phyloP scores from a whole-genome alignment of 1,284 basidiomycete species.

The Ceratobasidium sp. region DNA sequence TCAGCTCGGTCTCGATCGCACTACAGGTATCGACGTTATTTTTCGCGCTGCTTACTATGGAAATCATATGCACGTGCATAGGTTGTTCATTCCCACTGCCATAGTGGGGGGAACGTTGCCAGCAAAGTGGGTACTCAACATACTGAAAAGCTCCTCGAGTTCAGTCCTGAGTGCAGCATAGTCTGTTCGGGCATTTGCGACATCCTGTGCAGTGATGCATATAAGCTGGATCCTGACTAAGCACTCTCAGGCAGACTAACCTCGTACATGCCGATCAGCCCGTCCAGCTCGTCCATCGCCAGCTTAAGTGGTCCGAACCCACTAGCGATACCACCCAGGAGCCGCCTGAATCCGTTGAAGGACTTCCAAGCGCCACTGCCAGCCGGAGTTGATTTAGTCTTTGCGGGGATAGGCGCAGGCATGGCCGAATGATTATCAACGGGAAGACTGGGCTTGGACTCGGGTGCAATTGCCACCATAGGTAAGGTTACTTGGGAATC shows the following conservation, averaged over 20 bases:
- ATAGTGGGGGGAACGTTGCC: background rate
- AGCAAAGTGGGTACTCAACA: background rate
- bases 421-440: too few species aligned
- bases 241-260: background rate
- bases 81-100: background rate
- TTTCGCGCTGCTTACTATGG: background rate
- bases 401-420: too few species aligned
- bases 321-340: background rate
- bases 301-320: background rate
- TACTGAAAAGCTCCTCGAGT: constrained; percentile 1
- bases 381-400: too few species aligned
- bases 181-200: background rate
- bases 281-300: background rate
- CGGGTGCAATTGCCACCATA: too few species aligned
- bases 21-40: background rate
- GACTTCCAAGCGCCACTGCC: too few species aligned
- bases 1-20: background rate
- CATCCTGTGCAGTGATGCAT: background rate
- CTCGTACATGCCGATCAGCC: background rate
- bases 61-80: background rate
- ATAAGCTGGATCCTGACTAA: background rate
- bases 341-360: background rate
- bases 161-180: background rate
- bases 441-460: too few species aligned
- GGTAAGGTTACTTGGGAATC: too few species aligned